Evolutionary conservation across 768 basidiomycete genomes (phyloP).

Genomic region (Crassisporium funariophilum): DNA sequence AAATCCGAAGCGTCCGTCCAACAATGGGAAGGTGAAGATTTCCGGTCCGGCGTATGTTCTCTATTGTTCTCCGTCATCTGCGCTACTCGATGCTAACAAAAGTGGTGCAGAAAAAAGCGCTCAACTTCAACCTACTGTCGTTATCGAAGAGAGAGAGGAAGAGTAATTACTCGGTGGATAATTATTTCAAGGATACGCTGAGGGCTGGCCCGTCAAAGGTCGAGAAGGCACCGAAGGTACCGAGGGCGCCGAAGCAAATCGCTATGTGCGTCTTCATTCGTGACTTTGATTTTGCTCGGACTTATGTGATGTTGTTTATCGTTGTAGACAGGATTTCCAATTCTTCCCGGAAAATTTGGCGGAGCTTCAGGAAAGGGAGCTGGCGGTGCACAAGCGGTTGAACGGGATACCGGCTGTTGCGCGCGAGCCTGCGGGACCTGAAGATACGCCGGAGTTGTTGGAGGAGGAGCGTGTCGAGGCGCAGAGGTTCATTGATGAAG

Average conservation of each 20-base stretch:
- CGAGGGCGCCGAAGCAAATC: slow-evolving; percentile 87
- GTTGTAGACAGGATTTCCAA: slow-evolving; percentile 82
- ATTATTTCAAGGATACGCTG: slow-evolving; percentile 92
- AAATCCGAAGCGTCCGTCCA: slow-evolving; percentile 90
- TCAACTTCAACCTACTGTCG: slow-evolving; percentile 79
- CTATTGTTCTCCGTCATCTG: not conserved
- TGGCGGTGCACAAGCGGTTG: slow-evolving; percentile 75
- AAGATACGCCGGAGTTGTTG: slow-evolving; percentile 81
- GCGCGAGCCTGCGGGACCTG: slow-evolving; percentile 67
- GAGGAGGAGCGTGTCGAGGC: slow-evolving; percentile 79
- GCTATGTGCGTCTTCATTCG: slow-evolving; percentile 56
- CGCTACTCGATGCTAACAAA: slow-evolving; percentile 4
- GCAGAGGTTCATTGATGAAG: slow-evolving; percentile 87
- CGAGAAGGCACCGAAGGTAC: slow-evolving; percentile 81
- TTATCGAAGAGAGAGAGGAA: slow-evolving; percentile 94
- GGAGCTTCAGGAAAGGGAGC: slow-evolving; percentile 84
- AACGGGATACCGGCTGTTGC: slow-evolving; percentile 67
- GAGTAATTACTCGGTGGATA: slow-evolving; percentile 92
- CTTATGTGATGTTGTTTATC: slow-evolving; percentile 27
- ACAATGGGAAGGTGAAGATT: slow-evolving; percentile 97
- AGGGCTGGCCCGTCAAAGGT: slow-evolving; percentile 75
- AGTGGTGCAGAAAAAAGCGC: slow-evolving; percentile 54
- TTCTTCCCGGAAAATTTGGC: slow-evolving; percentile 87
- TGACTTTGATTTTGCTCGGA: slow-evolving; percentile 8
- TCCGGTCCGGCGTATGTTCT: slow-evolving; percentile 64